Base-by-base conservation (phyloP, 768 basidiomycete species). In the Boletales sp. region DNA sequence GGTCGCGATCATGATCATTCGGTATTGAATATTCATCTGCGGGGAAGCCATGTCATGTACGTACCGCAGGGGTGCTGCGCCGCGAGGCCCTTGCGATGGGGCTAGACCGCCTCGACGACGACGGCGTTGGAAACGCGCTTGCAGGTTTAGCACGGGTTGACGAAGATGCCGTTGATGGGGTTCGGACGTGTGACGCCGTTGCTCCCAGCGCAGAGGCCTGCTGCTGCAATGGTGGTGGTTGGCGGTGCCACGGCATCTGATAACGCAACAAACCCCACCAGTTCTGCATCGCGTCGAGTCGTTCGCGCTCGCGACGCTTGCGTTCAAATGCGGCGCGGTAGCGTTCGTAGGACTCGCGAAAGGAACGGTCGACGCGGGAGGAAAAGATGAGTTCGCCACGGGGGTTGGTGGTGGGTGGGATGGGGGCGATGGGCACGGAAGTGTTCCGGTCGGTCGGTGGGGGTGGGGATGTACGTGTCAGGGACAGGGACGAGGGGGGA, bases 321-420 rank as follows among this genome's bases (percentile, higher is more conserved):
- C 84, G 73, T 70, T 97, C 95, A 68, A 96, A 98, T 30, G 84
- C 84, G 9, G 83, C 74, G 18, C 95, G 81, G 69, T 97, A 93
- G 14, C 91, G 81, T 67, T 97, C 94, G 70, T 99, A 99, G 0
- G 86, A 79, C 48, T 98, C 96, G 19, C 89, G 76, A 67, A 98
- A 98, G 17, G 68, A 61, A 45, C 79, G 78, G 52, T 90, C 87
- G 17, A 99, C 87, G 41, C 90, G 83, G 11, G 86, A 90, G 3
- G 90, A 93, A 70, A 99, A 96, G 48, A 98, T 96, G 51, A 99
- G 82, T 64, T 99, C 96, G 44, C 96, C 95, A 13, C 94, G 86
- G 4, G 95, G 94, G 67, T 93, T 96, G 28, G 75, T 74, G 13
- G 92, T 78, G 1, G 93, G 91, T 3, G 94, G 93, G 37, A 96